phyloP scores from a whole-genome alignment of 352 stramenopile species.

The Elongisporangium senticosum region DNA sequence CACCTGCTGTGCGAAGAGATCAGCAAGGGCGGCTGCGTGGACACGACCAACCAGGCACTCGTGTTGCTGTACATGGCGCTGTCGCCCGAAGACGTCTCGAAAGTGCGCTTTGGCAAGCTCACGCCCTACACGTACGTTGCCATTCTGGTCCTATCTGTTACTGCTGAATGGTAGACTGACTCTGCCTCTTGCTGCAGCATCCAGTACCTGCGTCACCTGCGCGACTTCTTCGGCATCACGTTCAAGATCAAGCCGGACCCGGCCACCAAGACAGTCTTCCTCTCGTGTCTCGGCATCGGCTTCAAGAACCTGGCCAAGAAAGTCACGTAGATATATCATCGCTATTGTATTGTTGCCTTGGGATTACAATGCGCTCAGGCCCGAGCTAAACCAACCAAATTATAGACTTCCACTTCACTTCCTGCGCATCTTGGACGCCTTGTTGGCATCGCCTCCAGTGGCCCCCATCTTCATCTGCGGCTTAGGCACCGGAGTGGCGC shows the following conservation, averaged over 20 bases:
- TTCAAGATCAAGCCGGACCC: constrained; percentile 92
- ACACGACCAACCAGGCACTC: constrained; percentile 95
- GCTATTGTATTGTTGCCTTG: constrained; percentile 7
- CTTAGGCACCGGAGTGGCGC: constrained; percentile 61
- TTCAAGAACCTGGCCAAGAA: constrained; percentile 96
- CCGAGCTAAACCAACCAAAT: constrained; percentile 1
- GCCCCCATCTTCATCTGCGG: constrained; percentile 71
- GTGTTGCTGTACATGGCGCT: constrained; percentile 97
- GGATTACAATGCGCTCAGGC: not conserved
- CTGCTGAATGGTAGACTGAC: not conserved
- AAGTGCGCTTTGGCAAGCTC: constrained; percentile 87
- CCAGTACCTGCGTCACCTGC: constrained; percentile 85
- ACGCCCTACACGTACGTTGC: constrained; percentile 70
- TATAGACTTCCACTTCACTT: constrained; percentile 48
- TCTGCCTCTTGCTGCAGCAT: constrained; percentile 41
- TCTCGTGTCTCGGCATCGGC: constrained; percentile 91
- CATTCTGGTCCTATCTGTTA: not conserved
- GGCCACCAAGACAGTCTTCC: constrained; percentile 86
- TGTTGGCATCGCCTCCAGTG: constrained; percentile 46
- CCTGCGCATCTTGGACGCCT: constrained; percentile 55
- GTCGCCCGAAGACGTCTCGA: constrained; percentile 96
- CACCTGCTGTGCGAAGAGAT: constrained; percentile 97
- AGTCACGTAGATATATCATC: constrained; percentile 74
- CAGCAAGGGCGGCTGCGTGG: constrained; percentile 88
- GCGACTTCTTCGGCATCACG: constrained; percentile 91